A percentile compares a stretch with the other conserved stretches of the same genome.
phyloP scores from a whole-genome alignment of 805 yeast species.

The Yarrowia sp. region DNA sequence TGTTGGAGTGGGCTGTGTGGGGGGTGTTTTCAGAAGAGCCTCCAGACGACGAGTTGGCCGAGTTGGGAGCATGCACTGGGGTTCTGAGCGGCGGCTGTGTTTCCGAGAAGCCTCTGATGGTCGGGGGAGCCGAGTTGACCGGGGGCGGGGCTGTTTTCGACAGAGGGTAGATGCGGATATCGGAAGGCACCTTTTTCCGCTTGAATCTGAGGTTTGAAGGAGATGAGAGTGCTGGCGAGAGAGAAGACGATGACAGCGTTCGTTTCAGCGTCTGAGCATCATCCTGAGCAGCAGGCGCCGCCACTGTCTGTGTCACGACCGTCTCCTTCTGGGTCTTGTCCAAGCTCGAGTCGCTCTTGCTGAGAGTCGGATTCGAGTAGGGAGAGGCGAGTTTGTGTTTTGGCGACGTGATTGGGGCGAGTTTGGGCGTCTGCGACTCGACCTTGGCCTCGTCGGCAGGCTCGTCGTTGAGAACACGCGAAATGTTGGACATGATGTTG shows the following conservation, averaged over 20 bases:
- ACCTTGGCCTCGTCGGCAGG: slow-evolving; percentile 15
- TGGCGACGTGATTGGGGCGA: slow-evolving; percentile 14
- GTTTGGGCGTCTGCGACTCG: slow-evolving; percentile 7
- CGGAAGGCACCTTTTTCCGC: slow-evolving; percentile 14
- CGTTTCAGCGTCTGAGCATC: background rate
- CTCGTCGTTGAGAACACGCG: slow-evolving; percentile 26
- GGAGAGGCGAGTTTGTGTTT: slow-evolving; percentile 6
- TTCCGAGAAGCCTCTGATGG: background rate
- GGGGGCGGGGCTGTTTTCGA: slow-evolving; percentile 8
- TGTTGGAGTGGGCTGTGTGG: slow-evolving; percentile 19
- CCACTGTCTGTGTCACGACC: background rate
- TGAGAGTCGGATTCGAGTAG: slow-evolving; percentile 2
- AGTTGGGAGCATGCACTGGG: slow-evolving; percentile 25
- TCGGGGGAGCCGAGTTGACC: slow-evolving; percentile 21
- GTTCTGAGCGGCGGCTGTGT: slow-evolving; percentile 3
- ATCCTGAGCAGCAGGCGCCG: too few relatives aligned
- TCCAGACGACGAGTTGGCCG: slow-evolving; percentile 16
- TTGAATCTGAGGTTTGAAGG: slow-evolving; percentile 24
- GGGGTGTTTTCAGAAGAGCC: slow-evolving; percentile 19
- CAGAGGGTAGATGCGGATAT: slow-evolving; percentile 20
- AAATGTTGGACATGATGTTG: slow-evolving; percentile 23
- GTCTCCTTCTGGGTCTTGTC: background rate
- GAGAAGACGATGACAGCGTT: slow-evolving; percentile 4
- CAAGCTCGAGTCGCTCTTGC: slow-evolving; percentile 1
- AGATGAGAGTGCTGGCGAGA: slow-evolving; percentile 7